Evolutionary conservation across 2,329 filamentous ascomycete genomes (phyloP).

Genomic region (Cordyceps tenuipes): DNA sequence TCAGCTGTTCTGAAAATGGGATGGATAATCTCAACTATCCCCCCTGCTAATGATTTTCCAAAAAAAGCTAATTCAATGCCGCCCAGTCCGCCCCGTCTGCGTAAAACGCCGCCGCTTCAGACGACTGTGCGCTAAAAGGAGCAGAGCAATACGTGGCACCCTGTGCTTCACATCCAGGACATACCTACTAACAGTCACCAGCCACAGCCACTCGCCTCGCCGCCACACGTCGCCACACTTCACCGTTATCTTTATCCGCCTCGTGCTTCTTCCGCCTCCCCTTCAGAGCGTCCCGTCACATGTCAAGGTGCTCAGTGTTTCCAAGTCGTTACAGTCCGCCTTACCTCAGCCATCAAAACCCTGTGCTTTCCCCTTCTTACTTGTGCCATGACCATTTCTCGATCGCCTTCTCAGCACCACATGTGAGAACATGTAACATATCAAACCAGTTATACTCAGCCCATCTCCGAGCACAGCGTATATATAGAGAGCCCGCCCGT

Average conservation of each 20-base stretch:
- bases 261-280: neutral
- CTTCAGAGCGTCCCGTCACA: neutral
- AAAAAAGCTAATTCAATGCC: neutral
- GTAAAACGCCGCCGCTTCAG: neutral
- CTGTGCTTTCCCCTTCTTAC: neutral
- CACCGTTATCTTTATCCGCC: neutral
- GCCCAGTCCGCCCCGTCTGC: neutral
- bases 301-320: neutral
- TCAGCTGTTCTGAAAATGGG: neutral
- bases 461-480: conserved; percentile 3
- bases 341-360: neutral
- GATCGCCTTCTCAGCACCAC: neutral
- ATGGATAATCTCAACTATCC: neutral
- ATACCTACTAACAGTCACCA: neutral
- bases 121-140: neutral
- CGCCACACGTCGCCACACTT: neutral
- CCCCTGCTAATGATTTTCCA: neutral
- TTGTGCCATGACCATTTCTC: neutral
- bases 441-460: neutral
- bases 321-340: neutral
- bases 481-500: neutral
- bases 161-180: neutral
- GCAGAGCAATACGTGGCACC: neutral
- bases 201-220: neutral
- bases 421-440: conserved; percentile 3